These are phyloP conservation scores for Claviceps sorghi DNA, from an alignment of 2,329 filamentous ascomycete genomes.

Conservation along the genomic window DNA sequence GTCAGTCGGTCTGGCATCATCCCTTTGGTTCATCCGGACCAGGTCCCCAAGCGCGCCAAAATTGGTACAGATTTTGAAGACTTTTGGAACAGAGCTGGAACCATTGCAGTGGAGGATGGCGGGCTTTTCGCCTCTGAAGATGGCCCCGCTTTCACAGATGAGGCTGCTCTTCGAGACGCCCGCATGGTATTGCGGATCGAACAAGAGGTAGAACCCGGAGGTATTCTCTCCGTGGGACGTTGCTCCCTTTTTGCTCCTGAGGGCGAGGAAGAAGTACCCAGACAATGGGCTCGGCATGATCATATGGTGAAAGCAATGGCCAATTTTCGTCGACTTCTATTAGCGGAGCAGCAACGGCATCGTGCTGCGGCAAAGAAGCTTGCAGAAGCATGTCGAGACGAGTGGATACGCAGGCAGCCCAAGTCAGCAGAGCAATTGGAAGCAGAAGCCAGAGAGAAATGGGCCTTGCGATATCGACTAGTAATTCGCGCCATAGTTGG, in stretches of 20 bases:
- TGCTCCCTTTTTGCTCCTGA: slow-evolving; percentile 65
- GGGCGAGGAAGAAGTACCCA: slow-evolving; percentile 53
- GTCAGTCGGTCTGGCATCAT: slow-evolving; percentile 26
- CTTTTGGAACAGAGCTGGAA: slow-evolving; percentile 36
- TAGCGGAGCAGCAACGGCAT: slow-evolving; percentile 66
- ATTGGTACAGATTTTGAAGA: slow-evolving; percentile 42
- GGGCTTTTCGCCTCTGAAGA: slow-evolving; percentile 42
- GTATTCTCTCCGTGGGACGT: slow-evolving; percentile 53
- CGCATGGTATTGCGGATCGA: slow-evolving; percentile 53
- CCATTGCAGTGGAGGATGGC: slow-evolving; percentile 42
- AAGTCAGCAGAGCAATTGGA: slow-evolving; percentile 71
- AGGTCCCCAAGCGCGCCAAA: slow-evolving; percentile 38
- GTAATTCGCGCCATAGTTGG: slow-evolving; percentile 44
- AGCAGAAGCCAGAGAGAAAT: slow-evolving; percentile 56
- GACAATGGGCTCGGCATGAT: slow-evolving; percentile 76
- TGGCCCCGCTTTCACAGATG: slow-evolving; percentile 41
- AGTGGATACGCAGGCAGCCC: slow-evolving; percentile 59
- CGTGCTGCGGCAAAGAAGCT: slow-evolving; percentile 61
- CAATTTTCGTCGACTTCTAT: slow-evolving; percentile 68
- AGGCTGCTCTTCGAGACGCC: slow-evolving; percentile 54
- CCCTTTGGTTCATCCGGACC: slow-evolving; percentile 44
- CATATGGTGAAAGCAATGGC: slow-evolving; percentile 67
- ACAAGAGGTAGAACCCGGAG: slow-evolving; percentile 58
- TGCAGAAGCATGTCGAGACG: slow-evolving; percentile 63
- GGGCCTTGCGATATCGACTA: slow-evolving; percentile 54